Evolutionary conservation across 305 asterid genomes (phyloP).

Genomic region (Ruellia speciosa): DNA sequence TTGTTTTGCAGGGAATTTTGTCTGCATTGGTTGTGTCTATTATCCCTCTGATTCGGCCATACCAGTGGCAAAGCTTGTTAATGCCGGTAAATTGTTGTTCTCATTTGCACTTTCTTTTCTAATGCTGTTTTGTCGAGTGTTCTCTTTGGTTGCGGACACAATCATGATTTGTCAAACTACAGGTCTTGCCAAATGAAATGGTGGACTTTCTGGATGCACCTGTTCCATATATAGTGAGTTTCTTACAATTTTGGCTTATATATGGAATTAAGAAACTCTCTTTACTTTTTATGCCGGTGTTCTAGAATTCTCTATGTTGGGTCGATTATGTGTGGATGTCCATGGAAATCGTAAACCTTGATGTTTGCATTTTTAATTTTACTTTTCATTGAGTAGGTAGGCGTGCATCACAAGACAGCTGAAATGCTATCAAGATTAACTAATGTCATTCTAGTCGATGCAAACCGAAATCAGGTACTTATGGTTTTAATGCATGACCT

Average conservation of each 20-base stretch:
- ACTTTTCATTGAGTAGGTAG: constrained; percentile 50
- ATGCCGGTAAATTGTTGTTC: constrained; percentile 66
- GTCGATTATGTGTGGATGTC: background rate
- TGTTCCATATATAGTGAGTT: constrained; percentile 94
- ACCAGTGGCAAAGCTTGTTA: constrained; percentile 95
- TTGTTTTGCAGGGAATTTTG: constrained; percentile 67
- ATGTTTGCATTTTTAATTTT: too few relatives aligned
- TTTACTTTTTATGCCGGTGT: too few relatives aligned
- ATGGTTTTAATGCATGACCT: constrained; percentile 2
- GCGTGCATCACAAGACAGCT: constrained; percentile 74
- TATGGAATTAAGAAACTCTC: too few relatives aligned
- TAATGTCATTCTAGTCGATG: constrained; percentile 72
- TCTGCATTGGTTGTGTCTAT: constrained; percentile 79
- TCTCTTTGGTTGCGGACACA: background rate
- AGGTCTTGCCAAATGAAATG: constrained; percentile 98
- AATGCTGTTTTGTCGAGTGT: too few relatives aligned
- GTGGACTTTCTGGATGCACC: constrained; percentile 98
- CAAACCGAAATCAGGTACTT: constrained; percentile 80
- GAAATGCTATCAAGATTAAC: constrained; percentile 81
- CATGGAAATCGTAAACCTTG: background rate
- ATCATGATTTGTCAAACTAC: constrained; percentile 14
- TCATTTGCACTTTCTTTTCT: constrained; percentile 17
- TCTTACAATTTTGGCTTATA: constrained; percentile 31
- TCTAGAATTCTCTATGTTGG: background rate
- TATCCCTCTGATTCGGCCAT: constrained; percentile 93